phyloP scores from a whole-genome alignment of 129 eudicot species.

The Cynara cardunculus region DNA sequence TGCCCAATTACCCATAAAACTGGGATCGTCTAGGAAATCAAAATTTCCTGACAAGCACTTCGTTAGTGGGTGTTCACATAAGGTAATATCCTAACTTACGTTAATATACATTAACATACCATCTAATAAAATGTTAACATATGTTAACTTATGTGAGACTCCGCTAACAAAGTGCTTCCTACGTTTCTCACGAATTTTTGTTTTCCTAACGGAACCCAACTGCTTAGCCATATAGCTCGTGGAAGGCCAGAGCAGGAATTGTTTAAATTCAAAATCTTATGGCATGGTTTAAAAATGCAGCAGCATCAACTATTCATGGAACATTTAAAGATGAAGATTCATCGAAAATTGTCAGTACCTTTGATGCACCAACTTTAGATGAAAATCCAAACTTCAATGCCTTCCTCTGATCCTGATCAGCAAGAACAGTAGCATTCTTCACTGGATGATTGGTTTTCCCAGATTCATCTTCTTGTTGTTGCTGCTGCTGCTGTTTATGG shows the following conservation, averaged over 20 bases:
- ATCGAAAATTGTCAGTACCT: conserved; percentile 44
- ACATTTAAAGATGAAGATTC: neutral
- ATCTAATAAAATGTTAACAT: neutral
- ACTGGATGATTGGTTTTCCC: conserved; percentile 29
- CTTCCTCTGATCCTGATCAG: conserved; percentile 87
- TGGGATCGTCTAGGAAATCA: neutral
- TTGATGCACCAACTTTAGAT: conserved; percentile 66
- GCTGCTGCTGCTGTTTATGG: conserved; percentile 57
- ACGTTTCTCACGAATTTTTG: neutral
- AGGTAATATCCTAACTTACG: neutral
- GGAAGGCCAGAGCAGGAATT: neutral
- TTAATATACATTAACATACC: neutral
- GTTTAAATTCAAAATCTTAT: neutral
- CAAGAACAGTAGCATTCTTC: conserved; percentile 56
- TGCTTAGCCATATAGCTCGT: neutral
- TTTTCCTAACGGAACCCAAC: neutral
- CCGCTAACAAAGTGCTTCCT: neutral
- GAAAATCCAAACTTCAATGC: conserved; percentile 87
- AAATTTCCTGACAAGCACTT: neutral
- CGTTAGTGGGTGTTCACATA: neutral
- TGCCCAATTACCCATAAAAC: neutral
- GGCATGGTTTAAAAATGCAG: neutral
- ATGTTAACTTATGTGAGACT: neutral
- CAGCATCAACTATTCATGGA: neutral
- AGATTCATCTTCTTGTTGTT: conserved; percentile 59